A percentile compares a stretch with the other conserved stretches of the same genome.
phyloP scores from a whole-genome alignment of 768 basidiomycete species.

The Leccinellum rugosiceps region DNA sequence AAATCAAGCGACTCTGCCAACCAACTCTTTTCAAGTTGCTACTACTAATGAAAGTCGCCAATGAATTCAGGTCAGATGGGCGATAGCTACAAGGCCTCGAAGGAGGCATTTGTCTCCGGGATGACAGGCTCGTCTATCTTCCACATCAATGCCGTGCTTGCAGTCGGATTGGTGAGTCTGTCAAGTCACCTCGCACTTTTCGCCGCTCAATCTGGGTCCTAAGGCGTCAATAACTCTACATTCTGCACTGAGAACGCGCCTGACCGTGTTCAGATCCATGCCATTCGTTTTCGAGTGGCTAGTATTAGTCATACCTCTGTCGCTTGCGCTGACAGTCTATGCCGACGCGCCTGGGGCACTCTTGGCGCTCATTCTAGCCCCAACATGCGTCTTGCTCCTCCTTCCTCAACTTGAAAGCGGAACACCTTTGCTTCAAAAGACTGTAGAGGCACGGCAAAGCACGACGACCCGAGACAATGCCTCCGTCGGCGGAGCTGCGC shows the following conservation, averaged over 20 bases:
- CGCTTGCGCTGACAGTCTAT: slow-evolving; percentile 77
- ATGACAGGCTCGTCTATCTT: slow-evolving; percentile 65
- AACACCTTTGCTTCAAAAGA: slow-evolving; percentile 51
- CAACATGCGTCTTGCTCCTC: slow-evolving; percentile 43
- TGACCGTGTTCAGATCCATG: slow-evolving; percentile 36
- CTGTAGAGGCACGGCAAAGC: background rate
- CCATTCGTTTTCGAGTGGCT: slow-evolving; percentile 53
- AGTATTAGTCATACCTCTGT: slow-evolving; percentile 70
- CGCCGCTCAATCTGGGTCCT: slow-evolving; percentile 17
- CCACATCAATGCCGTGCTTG: slow-evolving; percentile 68
- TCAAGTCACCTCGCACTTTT: background rate
- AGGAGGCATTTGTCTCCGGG: slow-evolving; percentile 80
- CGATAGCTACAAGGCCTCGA: slow-evolving; percentile 62
- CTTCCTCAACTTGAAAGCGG: slow-evolving; percentile 42
- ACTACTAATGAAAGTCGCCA: background rate
- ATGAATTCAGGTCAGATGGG: slow-evolving; percentile 13
- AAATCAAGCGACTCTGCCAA: background rate
- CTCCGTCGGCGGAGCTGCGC: background rate
- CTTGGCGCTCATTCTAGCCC: slow-evolving; percentile 45
- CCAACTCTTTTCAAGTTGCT: background rate
- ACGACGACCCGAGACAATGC: background rate
- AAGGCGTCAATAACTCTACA: slow-evolving; percentile 76
- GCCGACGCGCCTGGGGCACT: slow-evolving; percentile 56
- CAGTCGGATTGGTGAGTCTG: slow-evolving; percentile 56
- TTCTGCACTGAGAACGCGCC: slow-evolving; percentile 52